phyloP scores from a whole-genome alignment of 352 stramenopile species.

The Pilasporangium apinafurcum region DNA sequence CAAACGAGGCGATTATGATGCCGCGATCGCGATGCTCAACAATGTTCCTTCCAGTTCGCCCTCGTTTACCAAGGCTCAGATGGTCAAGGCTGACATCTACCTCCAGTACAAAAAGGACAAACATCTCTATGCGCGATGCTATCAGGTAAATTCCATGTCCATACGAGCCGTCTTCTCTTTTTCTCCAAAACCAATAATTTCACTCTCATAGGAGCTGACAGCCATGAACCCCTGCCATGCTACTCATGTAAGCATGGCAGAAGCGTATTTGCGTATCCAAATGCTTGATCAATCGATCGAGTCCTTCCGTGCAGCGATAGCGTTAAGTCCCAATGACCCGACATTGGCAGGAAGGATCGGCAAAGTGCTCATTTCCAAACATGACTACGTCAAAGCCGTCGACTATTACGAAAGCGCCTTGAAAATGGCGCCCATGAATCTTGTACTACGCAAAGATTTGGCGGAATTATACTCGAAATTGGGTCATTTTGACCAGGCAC shows the following conservation, averaged over 20 bases:
- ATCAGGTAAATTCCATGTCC: conserved; percentile 26
- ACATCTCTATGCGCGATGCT: conserved; percentile 83
- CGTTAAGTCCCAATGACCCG: conserved; percentile 54
- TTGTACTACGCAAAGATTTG: conserved; percentile 85
- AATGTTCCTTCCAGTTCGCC: conserved; percentile 73
- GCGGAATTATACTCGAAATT: conserved; percentile 88
- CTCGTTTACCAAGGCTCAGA: conserved; percentile 83
- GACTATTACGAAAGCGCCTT: conserved; percentile 92
- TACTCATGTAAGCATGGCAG: conserved; percentile 82
- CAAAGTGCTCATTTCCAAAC: conserved; percentile 87
- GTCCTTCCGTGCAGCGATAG: conserved; percentile 55
- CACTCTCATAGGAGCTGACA: conserved; percentile 59
- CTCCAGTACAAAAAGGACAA: conserved; percentile 91
- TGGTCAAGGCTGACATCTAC: conserved; percentile 93
- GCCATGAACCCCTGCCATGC: conserved; percentile 61
- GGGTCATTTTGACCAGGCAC: conserved; percentile 75
- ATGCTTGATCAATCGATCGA: conserved; percentile 86
- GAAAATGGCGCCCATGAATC: conserved; percentile 64
- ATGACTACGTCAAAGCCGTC: conserved; percentile 91
- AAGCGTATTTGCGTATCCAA: conserved; percentile 91
- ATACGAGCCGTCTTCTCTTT: too few species aligned
- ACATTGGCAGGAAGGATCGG: conserved; percentile 86
- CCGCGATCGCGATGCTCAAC: conserved; percentile 86
- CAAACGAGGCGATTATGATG: conserved; percentile 86
- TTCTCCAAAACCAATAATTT: neutral